Base-by-base conservation (phyloP, 192 early-diverging fungal genomes). In the Allomyces arbusculus region DNA sequence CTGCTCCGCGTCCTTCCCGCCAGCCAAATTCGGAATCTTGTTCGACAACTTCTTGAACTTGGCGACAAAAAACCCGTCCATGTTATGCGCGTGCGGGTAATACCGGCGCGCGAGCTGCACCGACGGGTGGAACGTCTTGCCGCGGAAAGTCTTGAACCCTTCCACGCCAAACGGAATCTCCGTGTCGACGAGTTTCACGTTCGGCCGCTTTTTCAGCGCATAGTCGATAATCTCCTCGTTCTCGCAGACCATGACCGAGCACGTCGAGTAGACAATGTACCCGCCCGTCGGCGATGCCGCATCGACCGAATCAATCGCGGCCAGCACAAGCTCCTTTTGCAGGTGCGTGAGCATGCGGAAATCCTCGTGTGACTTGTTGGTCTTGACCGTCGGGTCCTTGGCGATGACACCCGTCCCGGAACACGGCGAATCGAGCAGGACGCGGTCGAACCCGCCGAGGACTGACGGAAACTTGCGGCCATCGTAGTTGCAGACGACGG, bases 21-120 rank as follows among this genome's bases (percentile, higher is more conserved):
- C 33, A 8, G 33, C 45, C 50, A 58, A 14, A 3, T 58, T n/a
- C 22, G 71, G 73, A 68, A 86, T 84, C 77, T 90, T 91, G 79
- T 95, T 97, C 62, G 87, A 88, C 10, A 87, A 73, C 76, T 99
- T 97, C 72, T 95, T 89, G 74, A 99, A 86, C 69, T 99, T 99
- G 61, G 95, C 90, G 14, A 99, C 93, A 77, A 82, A 99, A 84
- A 99, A 99, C 44, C 95, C 95, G 73, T 99, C 95, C 95, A 99
- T 97, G 73, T 99, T 99, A 74, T 97, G 89, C 25, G 92, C 84
- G 70, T 99, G 95, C 44, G 95, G 92, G 74, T 95, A 99, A 77
- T 88, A 95, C 45, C 95, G 80, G 63, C 90, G 78, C 1, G 93
- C 91, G 67, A 92, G 73, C 20, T 77, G 76, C 65, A 99, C 65